Base-by-base conservation (phyloP, 2,329 filamentous ascomycete species). In the Alternaria sp. region DNA sequence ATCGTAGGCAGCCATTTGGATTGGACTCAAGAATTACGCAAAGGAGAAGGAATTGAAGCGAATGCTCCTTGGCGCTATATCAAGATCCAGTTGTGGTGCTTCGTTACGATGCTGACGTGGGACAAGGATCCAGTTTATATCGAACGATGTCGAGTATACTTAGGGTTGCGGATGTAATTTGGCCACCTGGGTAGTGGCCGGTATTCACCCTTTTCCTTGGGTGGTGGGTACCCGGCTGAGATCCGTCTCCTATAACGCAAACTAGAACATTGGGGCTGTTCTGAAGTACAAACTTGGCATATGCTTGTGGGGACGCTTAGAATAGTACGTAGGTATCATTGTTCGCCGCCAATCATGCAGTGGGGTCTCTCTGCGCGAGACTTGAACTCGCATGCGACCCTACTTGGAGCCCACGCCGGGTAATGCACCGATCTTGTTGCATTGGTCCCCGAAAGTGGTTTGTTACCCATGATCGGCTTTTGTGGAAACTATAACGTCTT, bases 111-210 rank as follows among this genome's bases (percentile, higher is more conserved):
- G 47, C 25, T 45, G 23, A 58, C 36, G 56, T 45, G 56, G 47
- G 47, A 58, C 56, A 58, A 52, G 56, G 56, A 58, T 58, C 46
- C 30, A 52, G 56, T 58, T 58, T 58, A 58, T 58, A 58, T 52
- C 13, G 23, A 52, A 25, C 32, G 23, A 19, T n/a, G 36, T 45
- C 50, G 56, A 50, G 30, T 15, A 28, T n/a, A 40, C 36, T 17
- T 40, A 50, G 56, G 56, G 17, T 58, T 25, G 23, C 56, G 36
- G 43, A 57, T 57, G n/a, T 26, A 26, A 40, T 43, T 36, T 26
- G 28, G 23, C 54, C 54, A 21, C 28, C 19, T 49, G 10, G 54
- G 25, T 44, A 52, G 56, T 45, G 56, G 46, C 56, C 47, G 47
- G 46, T 58, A 26, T 58, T 45, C 56, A 45, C 46, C 56, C 56